Percentiles rank a stretch among this genome's conserved stretches.
These are phyloP conservation scores for Glebionis coronaria DNA, from an alignment of 129 eudicot genomes.

Conservation along the genomic window DNA sequence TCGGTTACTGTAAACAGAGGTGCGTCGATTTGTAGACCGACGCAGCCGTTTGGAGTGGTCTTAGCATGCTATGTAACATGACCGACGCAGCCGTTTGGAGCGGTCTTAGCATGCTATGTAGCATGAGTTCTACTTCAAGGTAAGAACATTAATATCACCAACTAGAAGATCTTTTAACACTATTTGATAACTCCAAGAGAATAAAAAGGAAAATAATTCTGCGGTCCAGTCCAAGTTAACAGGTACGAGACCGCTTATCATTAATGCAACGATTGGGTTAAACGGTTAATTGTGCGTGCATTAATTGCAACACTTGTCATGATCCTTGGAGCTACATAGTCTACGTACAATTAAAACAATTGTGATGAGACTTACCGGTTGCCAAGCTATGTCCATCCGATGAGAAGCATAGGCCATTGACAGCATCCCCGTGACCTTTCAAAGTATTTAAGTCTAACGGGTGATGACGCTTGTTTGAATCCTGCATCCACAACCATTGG, in stretches of 20 bases:
- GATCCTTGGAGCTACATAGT: slow-evolving; percentile 14
- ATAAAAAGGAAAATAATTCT: too few relatives aligned
- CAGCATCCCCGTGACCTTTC: slow-evolving; percentile 94
- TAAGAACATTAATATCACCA: too few relatives aligned
- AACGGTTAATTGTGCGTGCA: background rate
- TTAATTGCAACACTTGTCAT: slow-evolving; percentile 9
- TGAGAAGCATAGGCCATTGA: slow-evolving; percentile 75
- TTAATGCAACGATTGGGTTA: background rate
- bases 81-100: too few relatives aligned
- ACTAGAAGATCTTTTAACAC: too few relatives aligned
- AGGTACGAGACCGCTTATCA: slow-evolving; percentile 6
- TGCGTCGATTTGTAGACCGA: too few relatives aligned
- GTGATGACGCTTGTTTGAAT: slow-evolving; percentile 82
- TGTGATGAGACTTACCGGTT: slow-evolving; percentile 54
- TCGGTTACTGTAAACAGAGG: too few relatives aligned
- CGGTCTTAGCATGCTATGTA: too few relatives aligned
- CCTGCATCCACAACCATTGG: slow-evolving; percentile 46
- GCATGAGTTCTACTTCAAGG: too few relatives aligned
- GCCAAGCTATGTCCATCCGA: slow-evolving; percentile 79
- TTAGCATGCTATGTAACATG: too few relatives aligned
- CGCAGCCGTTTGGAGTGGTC: too few relatives aligned
- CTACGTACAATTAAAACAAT: slow-evolving; percentile 11
- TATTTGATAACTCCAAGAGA: too few relatives aligned
- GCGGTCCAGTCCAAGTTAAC: background rate
- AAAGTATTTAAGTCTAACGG: slow-evolving; percentile 88